Evolutionary conservation across 2,329 filamentous ascomycete genomes (phyloP).

Genomic region (Cladorrhinum sp.): DNA sequence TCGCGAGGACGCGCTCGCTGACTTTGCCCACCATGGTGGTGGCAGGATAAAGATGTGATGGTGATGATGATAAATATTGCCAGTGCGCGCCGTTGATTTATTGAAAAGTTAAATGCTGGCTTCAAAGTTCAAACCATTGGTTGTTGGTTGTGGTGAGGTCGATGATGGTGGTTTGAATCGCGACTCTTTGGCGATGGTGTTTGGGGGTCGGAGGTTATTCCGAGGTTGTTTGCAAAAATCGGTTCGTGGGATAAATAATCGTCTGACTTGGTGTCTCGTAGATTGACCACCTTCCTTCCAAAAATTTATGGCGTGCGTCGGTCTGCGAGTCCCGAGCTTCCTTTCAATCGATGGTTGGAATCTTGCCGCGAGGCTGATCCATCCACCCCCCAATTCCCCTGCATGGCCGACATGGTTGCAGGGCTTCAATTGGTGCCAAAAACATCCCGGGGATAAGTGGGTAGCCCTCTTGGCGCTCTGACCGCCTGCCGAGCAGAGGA

Average conservation of each 20-base stretch:
- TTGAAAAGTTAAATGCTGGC: neutral
- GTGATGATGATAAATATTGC: conserved; percentile 21
- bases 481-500: conserved; percentile 2
- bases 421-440: neutral
- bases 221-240: neutral
- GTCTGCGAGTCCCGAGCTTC: neutral
- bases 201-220: neutral
- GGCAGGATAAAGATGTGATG: conserved; percentile 3
- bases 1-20: conserved; percentile 60
- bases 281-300: neutral
- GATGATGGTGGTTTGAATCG: neutral
- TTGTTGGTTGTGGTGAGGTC: neutral
- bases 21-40: conserved; percentile 62
- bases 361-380: conserved; percentile 14
- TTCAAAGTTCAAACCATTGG: neutral
- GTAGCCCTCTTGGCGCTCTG: conserved; percentile 1
- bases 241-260: neutral
- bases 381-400: neutral
- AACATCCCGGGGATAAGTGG: neutral
- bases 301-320: neutral
- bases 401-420: conserved; percentile 10
- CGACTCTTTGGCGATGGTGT: neutral
- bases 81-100: neutral
- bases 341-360: conserved; percentile 1
- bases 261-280: neutral